These are phyloP conservation scores for Populus hybrid DNA, from an alignment of 441 rosid species.

Conservation along the genomic window DNA sequence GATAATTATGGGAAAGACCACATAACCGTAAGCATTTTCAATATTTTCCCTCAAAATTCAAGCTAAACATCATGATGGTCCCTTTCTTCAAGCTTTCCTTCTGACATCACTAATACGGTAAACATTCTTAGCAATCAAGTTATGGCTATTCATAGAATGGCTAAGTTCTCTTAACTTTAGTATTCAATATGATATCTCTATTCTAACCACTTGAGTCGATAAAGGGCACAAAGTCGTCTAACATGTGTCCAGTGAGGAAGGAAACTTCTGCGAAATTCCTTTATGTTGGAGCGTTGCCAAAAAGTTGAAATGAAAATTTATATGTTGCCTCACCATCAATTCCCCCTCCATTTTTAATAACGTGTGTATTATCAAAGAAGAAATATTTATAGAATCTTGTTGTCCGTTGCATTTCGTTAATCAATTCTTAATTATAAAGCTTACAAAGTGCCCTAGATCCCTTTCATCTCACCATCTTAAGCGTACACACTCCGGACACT, in stretches of 20 bases:
- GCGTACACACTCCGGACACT: not conserved
- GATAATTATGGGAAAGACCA: too few relatives aligned
- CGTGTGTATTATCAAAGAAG: not conserved
- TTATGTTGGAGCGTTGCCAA: constrained; percentile 6
- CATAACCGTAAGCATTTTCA: too few relatives aligned
- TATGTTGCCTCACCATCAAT: not conserved
- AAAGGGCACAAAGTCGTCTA: not conserved
- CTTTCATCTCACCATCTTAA: not conserved
- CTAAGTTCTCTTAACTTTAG: too few relatives aligned
- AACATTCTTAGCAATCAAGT: too few relatives aligned
- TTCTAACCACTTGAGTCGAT: not conserved
- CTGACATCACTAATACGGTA: not conserved
- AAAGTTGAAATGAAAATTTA: not conserved
- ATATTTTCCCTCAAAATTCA: not conserved
- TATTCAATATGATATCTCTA: not conserved
- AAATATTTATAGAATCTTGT: too few relatives aligned
- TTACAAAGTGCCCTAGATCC: not conserved
- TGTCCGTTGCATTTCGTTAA: not conserved
- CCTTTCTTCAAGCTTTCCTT: not conserved
- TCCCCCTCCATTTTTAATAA: not conserved
- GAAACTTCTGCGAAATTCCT: constrained; percentile 12
- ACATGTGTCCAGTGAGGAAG: not conserved
- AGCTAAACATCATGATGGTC: not conserved
- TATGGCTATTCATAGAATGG: too few relatives aligned
- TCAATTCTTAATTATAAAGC: not conserved